Percentiles rank a stretch among this genome's conserved stretches.
phyloP scores from a whole-genome alignment of 2,329 filamentous ascomycete species.

The Hymenoscyphus albidus region DNA sequence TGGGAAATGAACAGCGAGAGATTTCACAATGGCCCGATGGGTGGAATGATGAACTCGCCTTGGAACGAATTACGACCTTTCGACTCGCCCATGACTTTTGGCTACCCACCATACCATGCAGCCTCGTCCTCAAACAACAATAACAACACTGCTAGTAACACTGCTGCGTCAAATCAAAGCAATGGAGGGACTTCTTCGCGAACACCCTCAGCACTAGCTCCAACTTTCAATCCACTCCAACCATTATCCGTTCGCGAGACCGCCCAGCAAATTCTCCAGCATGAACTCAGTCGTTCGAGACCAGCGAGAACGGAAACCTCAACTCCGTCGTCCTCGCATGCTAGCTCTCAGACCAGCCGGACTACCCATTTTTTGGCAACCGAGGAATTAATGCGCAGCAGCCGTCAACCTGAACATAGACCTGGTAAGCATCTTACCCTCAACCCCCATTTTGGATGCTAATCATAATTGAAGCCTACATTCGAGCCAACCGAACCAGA shows the following conservation, averaged over 20 bases:
- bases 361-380: neutral
- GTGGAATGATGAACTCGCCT: conserved; percentile 12
- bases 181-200: conserved; percentile 2
- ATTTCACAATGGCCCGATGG: conserved; percentile 12
- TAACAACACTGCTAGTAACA: neutral
- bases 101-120: conserved; percentile 11
- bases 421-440: neutral
- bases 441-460: neutral
- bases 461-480: neutral
- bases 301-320: neutral
- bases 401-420: neutral
- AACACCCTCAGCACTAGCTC: conserved; percentile 4
- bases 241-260: neutral
- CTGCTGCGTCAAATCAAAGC: conserved; percentile 1
- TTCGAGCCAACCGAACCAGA: neutral
- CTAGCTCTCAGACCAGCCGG: neutral
- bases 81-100: conserved; percentile 14
- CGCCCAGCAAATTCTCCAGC: neutral
- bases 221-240: neutral
- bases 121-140: neutral
- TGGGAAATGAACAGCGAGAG: conserved; percentile 10
- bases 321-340: neutral
- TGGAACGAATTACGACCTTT: conserved; percentile 19
- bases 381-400: neutral
- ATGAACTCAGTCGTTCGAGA: conserved; percentile 1